Evolutionary conservation across 352 stramenopile genomes (phyloP).

Genomic region (Phytophthora citrophthora): DNA sequence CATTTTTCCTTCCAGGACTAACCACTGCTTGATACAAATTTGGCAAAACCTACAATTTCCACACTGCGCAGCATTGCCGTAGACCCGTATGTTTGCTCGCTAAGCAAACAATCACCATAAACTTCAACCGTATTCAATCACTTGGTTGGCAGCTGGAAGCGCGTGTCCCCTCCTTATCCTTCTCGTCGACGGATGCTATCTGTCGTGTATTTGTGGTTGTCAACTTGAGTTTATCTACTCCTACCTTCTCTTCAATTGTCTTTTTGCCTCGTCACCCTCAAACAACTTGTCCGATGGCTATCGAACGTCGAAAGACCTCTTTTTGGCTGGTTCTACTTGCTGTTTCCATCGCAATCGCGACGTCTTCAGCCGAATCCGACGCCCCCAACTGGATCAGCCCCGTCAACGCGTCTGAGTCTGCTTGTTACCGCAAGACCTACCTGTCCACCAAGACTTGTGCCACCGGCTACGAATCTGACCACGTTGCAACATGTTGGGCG

Average conservation of each 20-base stretch:
- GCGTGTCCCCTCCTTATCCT: slow-evolving; percentile 4
- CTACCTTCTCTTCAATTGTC: neutral
- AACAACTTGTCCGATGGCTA: neutral
- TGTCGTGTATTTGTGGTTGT: slow-evolving; percentile 6
- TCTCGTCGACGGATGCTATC: slow-evolving; percentile 8
- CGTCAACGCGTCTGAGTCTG: slow-evolving; percentile 27
- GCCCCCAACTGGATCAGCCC: slow-evolving; percentile 40
- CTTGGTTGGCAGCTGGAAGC: neutral
- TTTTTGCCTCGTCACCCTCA: neutral
- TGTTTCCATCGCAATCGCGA: slow-evolving; percentile 1
- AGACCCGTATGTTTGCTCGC: slow-evolving; percentile 6
- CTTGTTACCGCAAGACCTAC: slow-evolving; percentile 61
- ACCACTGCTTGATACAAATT: too few relatives aligned
- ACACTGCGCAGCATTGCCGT: neutral
- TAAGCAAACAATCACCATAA: slow-evolving; percentile 3
- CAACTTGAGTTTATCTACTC: neutral
- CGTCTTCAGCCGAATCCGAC: slow-evolving; percentile 5
- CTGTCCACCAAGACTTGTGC: slow-evolving; percentile 33
- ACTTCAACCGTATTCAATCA: slow-evolving; percentile 4
- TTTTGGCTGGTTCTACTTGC: slow-evolving; percentile 3
- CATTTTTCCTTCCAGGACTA: too few relatives aligned
- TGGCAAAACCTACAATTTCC: too few relatives aligned
- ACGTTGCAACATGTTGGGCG: slow-evolving; percentile 28
- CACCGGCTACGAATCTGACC: slow-evolving; percentile 8
- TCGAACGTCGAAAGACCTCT: neutral